Base-by-base conservation (phyloP, 2,329 filamentous ascomycete genomes). In the Aspergillus sp. region DNA sequence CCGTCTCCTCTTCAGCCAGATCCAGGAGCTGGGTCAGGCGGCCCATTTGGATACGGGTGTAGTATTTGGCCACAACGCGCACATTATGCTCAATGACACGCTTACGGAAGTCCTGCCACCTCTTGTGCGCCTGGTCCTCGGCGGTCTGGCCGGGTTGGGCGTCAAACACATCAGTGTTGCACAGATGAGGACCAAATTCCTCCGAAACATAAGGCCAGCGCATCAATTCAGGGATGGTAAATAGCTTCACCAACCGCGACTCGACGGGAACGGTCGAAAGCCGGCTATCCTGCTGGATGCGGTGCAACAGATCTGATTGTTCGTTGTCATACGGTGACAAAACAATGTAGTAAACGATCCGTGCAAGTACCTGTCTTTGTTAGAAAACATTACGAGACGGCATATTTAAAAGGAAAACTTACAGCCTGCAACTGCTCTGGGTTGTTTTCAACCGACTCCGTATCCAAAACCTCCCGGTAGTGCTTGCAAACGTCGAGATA, bases 61-160 rank as follows among this genome's bases (percentile, higher is more conserved):
- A 98, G 78, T 98, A 98, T 73, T 95, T 95, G 60, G 93, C 93
- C 33, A 98, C 83, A 2, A 98, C 93, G 45, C 93, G 88, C 46
- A 98, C 91, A 58, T 98, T 98, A 75, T 98, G 93, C 76, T 98
- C 93, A 61, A 98, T 98, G 53, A 98, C 93, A 46, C 93, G 90
- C 80, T 97, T 97, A 63, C 93, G 88, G 55, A 98, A 77, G 66
- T 96, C 93, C 65, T 93, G 81, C 90, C 91, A 98, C 67, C 93
- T 82, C 69, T 85, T 82, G 69, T 87, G 75, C 23, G 90, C 86
- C 71, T 95, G 91, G 51, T 85, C 79, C 59, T 96, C 90, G 30
- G 77, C 75, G 5, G 85, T 83, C 78, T 75, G 47, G 75, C 54
- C 80, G 76, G 55, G 79, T 44, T 68, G 68, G 22, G 79, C 79